Conservation (phyloP, 805 yeast species). For the Cyberlindnera sargentensis region DNA sequence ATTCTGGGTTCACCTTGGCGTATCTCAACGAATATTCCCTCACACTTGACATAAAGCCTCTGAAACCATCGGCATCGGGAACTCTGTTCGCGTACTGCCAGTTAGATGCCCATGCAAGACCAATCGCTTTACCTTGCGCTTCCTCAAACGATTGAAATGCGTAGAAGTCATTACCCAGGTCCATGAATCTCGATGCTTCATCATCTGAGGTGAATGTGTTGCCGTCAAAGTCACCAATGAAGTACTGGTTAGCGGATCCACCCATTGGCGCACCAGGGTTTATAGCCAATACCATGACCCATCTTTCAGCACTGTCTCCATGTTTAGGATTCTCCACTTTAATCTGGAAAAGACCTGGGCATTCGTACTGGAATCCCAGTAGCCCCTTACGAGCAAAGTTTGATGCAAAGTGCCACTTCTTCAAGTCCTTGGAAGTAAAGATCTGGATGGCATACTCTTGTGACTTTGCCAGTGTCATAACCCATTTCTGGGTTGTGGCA, state of each 20-base stretch:
- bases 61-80: constrained; percentile 30
- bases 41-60: constrained; percentile 30
- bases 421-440: constrained; percentile 23
- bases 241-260: constrained; percentile 34
- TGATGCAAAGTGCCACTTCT: constrained; percentile 24
- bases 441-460: constrained; percentile 26
- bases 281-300: constrained; percentile 33
- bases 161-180: constrained; percentile 33
- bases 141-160: constrained; percentile 31
- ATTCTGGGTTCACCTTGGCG: constrained; percentile 22
- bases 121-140: constrained; percentile 23
- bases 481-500: constrained; percentile 25
- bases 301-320: constrained; percentile 18
- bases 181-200: constrained; percentile 25
- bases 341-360: constrained; percentile 30
- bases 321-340: constrained; percentile 4
- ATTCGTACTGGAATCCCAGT: constrained; percentile 34
- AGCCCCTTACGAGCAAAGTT: constrained; percentile 22
- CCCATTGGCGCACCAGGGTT: constrained; percentile 38
- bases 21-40: constrained; percentile 25
- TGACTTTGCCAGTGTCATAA: constrained; percentile 25
- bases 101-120: constrained; percentile 37
- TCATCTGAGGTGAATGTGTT: constrained; percentile 27
- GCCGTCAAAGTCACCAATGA: constrained; percentile 36
- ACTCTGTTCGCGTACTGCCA: constrained; percentile 33